Conservation (phyloP, 306 rosid genomes). For the Parietaria judaica region DNA sequence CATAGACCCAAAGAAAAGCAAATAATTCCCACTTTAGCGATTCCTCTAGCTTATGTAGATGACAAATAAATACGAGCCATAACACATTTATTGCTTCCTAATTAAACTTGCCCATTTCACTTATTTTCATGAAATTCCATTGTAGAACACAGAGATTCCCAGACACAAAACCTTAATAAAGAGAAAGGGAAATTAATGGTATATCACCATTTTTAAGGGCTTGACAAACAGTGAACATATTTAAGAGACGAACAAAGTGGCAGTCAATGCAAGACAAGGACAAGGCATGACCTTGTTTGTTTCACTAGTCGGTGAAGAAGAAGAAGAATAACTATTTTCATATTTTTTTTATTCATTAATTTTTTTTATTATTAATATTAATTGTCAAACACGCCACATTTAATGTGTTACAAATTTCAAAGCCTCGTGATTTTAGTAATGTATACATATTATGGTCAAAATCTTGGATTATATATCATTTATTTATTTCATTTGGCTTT, state of each 20-base stretch:
- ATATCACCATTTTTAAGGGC: not conserved
- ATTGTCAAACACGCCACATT: slow-evolving; percentile 15
- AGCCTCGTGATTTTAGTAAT: not conserved
- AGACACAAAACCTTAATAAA: not conserved
- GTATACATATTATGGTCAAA: not conserved
- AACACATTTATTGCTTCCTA: not conserved
- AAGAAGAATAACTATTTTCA: not conserved
- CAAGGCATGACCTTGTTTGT: not conserved
- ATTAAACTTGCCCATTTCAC: not conserved
- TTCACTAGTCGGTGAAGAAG: slow-evolving; percentile 6
- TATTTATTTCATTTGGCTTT: not conserved
- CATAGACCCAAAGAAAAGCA: too few species aligned
- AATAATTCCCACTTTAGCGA: not conserved
- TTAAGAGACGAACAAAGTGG: not conserved
- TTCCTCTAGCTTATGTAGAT: not conserved
- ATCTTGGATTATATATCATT: not conserved
- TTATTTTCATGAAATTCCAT: not conserved
- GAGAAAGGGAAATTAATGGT: slow-evolving; percentile 3
- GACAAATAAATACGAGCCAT: not conserved
- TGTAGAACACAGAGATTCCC: not conserved
- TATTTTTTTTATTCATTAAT: not conserved
- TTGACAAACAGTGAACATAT: slow-evolving; percentile 5
- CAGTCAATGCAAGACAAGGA: slow-evolving; percentile 7
- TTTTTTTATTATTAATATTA: not conserved
- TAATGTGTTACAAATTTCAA: slow-evolving; percentile 5